Evolutionary conservation across 2,329 filamentous ascomycete genomes (phyloP).

Genomic region (Phaeophleospora eucalypticola): DNA sequence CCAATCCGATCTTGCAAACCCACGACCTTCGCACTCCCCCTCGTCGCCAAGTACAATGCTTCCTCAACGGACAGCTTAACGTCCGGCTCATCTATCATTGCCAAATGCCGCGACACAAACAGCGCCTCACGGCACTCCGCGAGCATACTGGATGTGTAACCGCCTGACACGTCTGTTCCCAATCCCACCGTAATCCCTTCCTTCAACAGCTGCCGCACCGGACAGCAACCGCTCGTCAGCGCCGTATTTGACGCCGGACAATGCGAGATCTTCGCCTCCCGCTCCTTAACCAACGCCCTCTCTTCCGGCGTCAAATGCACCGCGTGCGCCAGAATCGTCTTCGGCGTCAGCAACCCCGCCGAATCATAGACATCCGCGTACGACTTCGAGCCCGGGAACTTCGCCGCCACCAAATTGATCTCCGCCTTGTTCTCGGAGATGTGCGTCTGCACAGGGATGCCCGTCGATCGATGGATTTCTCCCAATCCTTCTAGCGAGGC

Average conservation of each 20-base stretch:
- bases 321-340: constrained; percentile 81
- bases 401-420: constrained; percentile 61
- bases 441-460: constrained; percentile 79
- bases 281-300: constrained; percentile 56
- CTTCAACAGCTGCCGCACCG: constrained; percentile 69
- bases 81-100: constrained; percentile 49
- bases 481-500: constrained; percentile 61
- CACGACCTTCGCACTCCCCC: constrained; percentile 79
- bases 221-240: constrained; percentile 73
- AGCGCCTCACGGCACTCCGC: constrained; percentile 78
- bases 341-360: constrained; percentile 62
- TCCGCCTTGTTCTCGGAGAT: constrained; percentile 79
- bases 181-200: constrained; percentile 75
- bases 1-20: constrained; percentile 70
- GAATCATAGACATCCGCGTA: constrained; percentile 80
- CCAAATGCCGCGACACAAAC: constrained; percentile 69
- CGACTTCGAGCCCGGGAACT: constrained; percentile 61
- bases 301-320: constrained; percentile 71
- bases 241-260: constrained; percentile 85
- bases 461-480: constrained; percentile 57
- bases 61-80: constrained; percentile 76
- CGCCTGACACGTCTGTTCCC: constrained; percentile 87
- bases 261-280: constrained; percentile 68
- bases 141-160: constrained; percentile 76
- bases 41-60: constrained; percentile 77